Percentiles rank a stretch among this genome's conserved stretches.
These are phyloP conservation scores for Reutealis trisperma DNA, from an alignment of 345 rosid genomes.

Conservation along the genomic window DNA sequence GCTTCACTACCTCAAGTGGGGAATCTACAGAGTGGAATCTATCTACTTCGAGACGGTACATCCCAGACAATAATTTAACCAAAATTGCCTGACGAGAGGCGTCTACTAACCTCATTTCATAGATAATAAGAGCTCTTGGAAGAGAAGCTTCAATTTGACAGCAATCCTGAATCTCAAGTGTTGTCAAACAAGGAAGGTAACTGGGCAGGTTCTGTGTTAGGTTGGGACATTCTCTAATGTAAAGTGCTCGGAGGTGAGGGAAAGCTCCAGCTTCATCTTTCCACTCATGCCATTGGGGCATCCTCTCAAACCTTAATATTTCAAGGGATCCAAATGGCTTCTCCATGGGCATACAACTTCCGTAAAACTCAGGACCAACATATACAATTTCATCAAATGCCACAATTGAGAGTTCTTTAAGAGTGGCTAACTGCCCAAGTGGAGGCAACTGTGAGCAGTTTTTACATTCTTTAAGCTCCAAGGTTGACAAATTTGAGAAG, in stretches of 20 bases:
- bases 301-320: constrained; percentile 28
- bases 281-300: constrained; percentile 39
- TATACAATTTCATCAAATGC: too few species aligned
- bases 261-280: constrained; percentile 19
- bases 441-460: too few species aligned
- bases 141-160: constrained; percentile 1
- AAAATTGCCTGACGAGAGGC: too few species aligned
- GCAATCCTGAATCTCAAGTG: not conserved
- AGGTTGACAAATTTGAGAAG: too few species aligned
- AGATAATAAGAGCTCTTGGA: constrained; percentile 9
- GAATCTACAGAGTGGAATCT: too few species aligned
- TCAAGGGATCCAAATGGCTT: constrained; percentile 38
- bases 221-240: constrained; percentile 1
- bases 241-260: constrained; percentile 9
- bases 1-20: too few species aligned
- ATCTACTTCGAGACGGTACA: too few species aligned
- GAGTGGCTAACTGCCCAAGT: too few species aligned
- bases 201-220: constrained; percentile 5
- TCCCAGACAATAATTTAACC: too few species aligned
- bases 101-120: too few species aligned
- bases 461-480: too few species aligned
- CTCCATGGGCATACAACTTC: not conserved
- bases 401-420: too few species aligned
- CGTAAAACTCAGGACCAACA: constrained; percentile 10
- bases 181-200: constrained; percentile 5